Conservation (phyloP, 371 early-diverging fungal species). For the Mortierella sp. region DNA sequence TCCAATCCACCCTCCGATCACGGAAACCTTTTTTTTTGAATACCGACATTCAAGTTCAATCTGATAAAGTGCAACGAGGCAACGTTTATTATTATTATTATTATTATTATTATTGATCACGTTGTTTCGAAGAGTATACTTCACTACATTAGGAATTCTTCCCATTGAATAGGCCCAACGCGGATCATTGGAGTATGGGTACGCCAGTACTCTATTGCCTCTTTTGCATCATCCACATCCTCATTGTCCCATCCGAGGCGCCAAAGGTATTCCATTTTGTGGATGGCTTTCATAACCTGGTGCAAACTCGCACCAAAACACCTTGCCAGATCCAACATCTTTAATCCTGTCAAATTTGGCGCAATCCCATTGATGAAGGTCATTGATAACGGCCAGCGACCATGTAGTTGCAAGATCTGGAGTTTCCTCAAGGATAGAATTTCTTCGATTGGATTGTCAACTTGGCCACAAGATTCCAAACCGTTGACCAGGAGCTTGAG, state of each 20-base stretch:
- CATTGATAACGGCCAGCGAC: constrained; percentile 29
- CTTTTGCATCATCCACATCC: constrained; percentile 10
- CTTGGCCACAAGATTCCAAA: constrained; percentile 33
- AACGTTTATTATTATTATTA: background rate
- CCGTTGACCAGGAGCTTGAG: constrained; percentile 48
- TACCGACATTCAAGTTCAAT: background rate
- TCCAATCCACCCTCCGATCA: background rate
- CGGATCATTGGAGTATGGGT: constrained; percentile 16
- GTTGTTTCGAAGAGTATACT: too few relatives aligned
- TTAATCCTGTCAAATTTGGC: constrained; percentile 20
- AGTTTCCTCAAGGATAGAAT: constrained; percentile 31
- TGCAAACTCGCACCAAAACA: constrained; percentile 34
- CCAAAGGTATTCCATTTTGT: constrained; percentile 33
- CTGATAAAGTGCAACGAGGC: background rate
- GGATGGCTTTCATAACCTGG: constrained; percentile 28
- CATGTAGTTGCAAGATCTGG: constrained; percentile 37
- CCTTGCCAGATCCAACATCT: constrained; percentile 43
- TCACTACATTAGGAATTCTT: constrained; percentile 21
- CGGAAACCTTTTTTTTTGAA: background rate
- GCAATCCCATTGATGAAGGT: constrained; percentile 25
- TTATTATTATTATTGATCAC: background rate
- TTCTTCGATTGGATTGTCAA: constrained; percentile 24
- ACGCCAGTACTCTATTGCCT: constrained; percentile 12
- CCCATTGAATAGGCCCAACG: constrained; percentile 25
- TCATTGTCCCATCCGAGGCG: constrained; percentile 45